These are phyloP conservation scores for Komagataella pseudopastoris DNA, from an alignment of 805 yeast species.

Conservation along the genomic window DNA sequence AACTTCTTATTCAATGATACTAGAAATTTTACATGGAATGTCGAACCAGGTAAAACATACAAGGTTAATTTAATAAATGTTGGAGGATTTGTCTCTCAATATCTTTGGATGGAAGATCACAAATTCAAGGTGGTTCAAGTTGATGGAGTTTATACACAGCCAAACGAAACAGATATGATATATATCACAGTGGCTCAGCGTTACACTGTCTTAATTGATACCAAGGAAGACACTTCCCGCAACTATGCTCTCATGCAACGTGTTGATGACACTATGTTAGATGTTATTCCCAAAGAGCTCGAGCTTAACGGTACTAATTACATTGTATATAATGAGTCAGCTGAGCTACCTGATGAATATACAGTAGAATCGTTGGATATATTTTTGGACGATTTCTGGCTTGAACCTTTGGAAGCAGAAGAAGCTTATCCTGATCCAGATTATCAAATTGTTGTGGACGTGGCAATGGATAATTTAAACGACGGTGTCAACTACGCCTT, in stretches of 20 bases:
- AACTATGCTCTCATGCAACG: constrained; percentile 78
- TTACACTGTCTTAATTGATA: constrained; percentile 64
- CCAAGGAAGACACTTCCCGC: constrained; percentile 44
- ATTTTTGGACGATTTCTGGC: constrained; percentile 64
- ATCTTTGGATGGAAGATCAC: constrained; percentile 81
- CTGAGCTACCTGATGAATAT: constrained; percentile 29
- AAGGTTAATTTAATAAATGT: constrained; percentile 66
- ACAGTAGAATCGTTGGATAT: constrained; percentile 33
- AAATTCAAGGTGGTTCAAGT: constrained; percentile 76
- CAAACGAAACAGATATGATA: constrained; percentile 51
- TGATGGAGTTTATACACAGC: constrained; percentile 82
- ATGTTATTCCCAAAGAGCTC: constrained; percentile 51
- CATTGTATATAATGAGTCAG: constrained; percentile 33
- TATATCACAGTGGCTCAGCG: constrained; percentile 90
- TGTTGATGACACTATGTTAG: constrained; percentile 77
- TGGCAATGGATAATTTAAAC: constrained; percentile 71
- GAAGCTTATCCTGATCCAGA: constrained; percentile 56
- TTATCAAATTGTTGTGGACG: constrained; percentile 52
- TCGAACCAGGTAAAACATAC: constrained; percentile 79
- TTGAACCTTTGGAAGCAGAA: constrained; percentile 48
- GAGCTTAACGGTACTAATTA: constrained; percentile 62
- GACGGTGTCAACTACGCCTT: constrained; percentile 94
- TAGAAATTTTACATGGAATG: constrained; percentile 59
- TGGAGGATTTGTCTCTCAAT: constrained; percentile 90
- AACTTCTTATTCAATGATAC: constrained; percentile 72